Conservation (phyloP, 768 basidiomycete genomes). For the Filobasidium wieringae region DNA sequence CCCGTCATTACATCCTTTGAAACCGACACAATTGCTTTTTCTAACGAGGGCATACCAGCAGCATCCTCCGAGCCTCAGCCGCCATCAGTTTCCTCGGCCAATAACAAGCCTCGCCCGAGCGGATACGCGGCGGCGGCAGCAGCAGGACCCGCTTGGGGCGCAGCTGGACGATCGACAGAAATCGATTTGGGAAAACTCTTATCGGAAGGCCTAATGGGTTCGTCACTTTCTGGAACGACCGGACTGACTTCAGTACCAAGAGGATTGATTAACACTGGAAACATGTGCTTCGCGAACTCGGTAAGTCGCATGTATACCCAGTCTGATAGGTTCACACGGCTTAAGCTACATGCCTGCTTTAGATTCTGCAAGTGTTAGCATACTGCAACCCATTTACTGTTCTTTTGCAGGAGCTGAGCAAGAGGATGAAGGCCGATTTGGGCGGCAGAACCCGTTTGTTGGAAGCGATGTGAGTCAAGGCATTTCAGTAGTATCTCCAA, state of each 20-base stretch:
- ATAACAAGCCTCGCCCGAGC: neutral
- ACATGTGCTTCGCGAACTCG: slow-evolving; percentile 95
- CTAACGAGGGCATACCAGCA: slow-evolving; percentile 15
- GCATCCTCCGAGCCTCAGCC: slow-evolving; percentile 8
- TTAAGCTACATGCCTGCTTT: neutral
- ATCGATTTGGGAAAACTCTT: slow-evolving; percentile 10
- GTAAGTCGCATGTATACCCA: slow-evolving; percentile 32
- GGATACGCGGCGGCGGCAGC: slow-evolving; percentile 5
- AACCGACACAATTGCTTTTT: slow-evolving; percentile 19
- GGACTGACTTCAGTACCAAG: slow-evolving; percentile 37
- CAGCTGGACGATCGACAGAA: slow-evolving; percentile 3
- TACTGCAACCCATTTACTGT: slow-evolving; percentile 78
- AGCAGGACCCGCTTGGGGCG: neutral
- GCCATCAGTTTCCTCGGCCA: neutral
- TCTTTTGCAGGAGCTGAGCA: slow-evolving; percentile 61
- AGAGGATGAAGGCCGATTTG: slow-evolving; percentile 43
- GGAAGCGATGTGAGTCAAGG: slow-evolving; percentile 43
- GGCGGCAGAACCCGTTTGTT: slow-evolving; percentile 39
- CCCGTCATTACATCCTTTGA: neutral
- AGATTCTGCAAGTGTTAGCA: slow-evolving; percentile 71
- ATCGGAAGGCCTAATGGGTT: slow-evolving; percentile 6
- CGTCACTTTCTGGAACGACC: neutral
- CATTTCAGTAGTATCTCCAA: neutral
- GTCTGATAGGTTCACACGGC: neutral
- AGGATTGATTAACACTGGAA: slow-evolving; percentile 84